A percentile compares a stretch with the other conserved stretches of the same genome.
These are phyloP conservation scores for Aspergillus eucalypticola DNA, from an alignment of 2,329 filamentous ascomycete species.

Conservation along the genomic window DNA sequence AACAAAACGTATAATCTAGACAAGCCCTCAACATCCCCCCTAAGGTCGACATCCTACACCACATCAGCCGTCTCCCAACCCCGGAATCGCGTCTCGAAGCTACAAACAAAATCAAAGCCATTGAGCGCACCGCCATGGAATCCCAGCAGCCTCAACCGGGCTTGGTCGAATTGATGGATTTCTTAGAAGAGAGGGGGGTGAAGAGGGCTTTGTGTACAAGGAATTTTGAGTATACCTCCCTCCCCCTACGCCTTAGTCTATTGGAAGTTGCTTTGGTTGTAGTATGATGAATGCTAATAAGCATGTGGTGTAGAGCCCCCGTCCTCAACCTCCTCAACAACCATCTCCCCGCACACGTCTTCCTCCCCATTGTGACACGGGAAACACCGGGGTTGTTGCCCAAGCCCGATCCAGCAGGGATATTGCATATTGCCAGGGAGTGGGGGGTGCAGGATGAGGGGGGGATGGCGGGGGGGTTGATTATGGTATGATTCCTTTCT, in stretches of 20 bases:
- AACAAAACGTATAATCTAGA: conserved; percentile 23
- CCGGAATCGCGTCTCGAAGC: conserved; percentile 61
- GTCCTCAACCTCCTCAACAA: conserved; percentile 59
- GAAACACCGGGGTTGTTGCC: conserved; percentile 67
- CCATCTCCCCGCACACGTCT: conserved; percentile 68
- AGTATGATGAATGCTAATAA: no score
- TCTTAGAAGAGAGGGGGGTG: conserved; percentile 67
- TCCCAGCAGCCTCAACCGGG: conserved; percentile 80
- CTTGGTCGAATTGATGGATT: conserved; percentile 74
- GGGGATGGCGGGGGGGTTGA: conserved; percentile 43
- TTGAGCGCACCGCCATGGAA: conserved; percentile 80
- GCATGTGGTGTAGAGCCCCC: conserved; percentile 33
- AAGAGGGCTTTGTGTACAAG: conserved; percentile 87
- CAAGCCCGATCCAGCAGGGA: conserved; percentile 85
- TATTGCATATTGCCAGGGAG: conserved; percentile 75
- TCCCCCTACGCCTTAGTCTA: no score
- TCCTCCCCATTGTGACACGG: conserved; percentile 79
- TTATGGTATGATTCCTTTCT: conserved; percentile 31
- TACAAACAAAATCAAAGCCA: conserved; percentile 70
- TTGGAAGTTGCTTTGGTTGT: no score
- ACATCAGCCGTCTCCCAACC: conserved; percentile 74
- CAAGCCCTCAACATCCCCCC: conserved; percentile 70
- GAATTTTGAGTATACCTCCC: conserved; percentile 71
- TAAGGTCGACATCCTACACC: conserved; percentile 79
- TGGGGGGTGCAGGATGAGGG: conserved; percentile 62